Evolutionary conservation across 2,329 filamentous ascomycete species (phyloP).

Genomic region (Pseudohalonectria lignicola): DNA sequence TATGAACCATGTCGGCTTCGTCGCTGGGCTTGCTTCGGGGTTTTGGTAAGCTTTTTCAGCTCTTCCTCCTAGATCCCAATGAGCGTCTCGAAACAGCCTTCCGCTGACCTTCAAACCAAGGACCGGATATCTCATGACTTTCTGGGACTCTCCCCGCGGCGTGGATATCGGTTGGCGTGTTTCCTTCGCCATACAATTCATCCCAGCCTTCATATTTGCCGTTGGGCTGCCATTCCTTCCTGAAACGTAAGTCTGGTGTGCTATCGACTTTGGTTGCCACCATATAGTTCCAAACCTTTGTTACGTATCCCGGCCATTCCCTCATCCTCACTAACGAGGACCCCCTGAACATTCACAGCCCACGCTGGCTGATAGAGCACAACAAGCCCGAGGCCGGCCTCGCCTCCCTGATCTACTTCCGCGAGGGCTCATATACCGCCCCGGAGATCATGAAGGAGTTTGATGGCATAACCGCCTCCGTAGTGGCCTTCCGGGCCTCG

Average conservation of each 20-base stretch:
- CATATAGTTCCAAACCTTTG: too few species aligned
- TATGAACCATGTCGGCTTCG: conserved; percentile 47
- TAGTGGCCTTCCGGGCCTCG: conserved; percentile 23
- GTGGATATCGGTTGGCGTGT: conserved; percentile 39
- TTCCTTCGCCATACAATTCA: conserved; percentile 36
- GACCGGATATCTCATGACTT: conserved; percentile 44
- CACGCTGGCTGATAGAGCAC: conserved; percentile 47
- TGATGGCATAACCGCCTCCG: conserved; percentile 31
- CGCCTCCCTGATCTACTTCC: conserved; percentile 33
- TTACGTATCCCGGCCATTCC: too few species aligned
- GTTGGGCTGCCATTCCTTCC: conserved; percentile 38
- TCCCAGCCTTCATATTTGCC: conserved; percentile 38
- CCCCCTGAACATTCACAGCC: too few species aligned
- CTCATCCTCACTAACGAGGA: too few species aligned
- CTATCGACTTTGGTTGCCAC: too few species aligned
- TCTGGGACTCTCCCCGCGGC: conserved; percentile 34
- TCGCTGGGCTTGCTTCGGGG: conserved; percentile 39
- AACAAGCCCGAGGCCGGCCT: conserved; percentile 29
- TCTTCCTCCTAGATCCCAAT: too few species aligned
- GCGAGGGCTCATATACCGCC: conserved; percentile 27
- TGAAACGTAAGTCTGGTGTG: conserved; percentile 44
- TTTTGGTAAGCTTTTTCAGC: conserved; percentile 39
- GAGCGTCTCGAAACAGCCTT: too few species aligned
- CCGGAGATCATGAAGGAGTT: conserved; percentile 30
- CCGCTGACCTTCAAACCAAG: too few species aligned